Evolutionary conservation across 2,329 filamentous ascomycete genomes (phyloP).

Genomic region (Penicillium polonicum): DNA sequence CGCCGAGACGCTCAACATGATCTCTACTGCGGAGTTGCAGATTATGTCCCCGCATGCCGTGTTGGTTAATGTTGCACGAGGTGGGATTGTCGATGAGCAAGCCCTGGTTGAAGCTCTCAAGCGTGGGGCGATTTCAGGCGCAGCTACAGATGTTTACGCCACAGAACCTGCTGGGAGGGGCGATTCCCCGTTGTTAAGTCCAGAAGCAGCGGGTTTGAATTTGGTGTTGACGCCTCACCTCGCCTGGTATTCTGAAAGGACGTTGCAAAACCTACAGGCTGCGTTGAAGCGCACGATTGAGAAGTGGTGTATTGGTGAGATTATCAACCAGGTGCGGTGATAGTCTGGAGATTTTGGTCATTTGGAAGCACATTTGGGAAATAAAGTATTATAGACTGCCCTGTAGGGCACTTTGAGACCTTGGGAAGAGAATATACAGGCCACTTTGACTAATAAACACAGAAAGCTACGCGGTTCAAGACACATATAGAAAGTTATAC

Average conservation of each 20-base stretch:
- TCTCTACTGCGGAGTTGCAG: constrained; percentile 41
- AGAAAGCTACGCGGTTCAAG: neutral
- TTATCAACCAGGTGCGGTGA: constrained; percentile 7
- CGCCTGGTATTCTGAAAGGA: constrained; percentile 53
- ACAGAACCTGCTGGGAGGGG: constrained; percentile 47
- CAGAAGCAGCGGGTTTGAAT: constrained; percentile 46
- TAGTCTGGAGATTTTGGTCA: neutral
- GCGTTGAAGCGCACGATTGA: constrained; percentile 12
- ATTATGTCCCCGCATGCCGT: constrained; percentile 43
- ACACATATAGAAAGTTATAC: neutral
- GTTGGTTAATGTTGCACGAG: constrained; percentile 51
- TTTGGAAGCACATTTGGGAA: neutral
- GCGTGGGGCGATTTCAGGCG: constrained; percentile 46
- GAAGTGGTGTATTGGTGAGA: constrained; percentile 13
- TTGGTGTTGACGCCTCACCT: constrained; percentile 53
- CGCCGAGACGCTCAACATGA: constrained; percentile 32
- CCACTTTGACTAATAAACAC: neutral
- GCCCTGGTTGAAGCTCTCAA: constrained; percentile 48
- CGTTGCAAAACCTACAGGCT: constrained; percentile 46
- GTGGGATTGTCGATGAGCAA: constrained; percentile 52
- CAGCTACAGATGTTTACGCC: constrained; percentile 48
- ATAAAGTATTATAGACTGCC: neutral
- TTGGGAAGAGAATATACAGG: neutral
- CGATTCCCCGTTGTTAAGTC: constrained; percentile 42
- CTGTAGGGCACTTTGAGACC: neutral